phyloP scores from a whole-genome alignment of 805 yeast species.

The Starmerella powellii region DNA sequence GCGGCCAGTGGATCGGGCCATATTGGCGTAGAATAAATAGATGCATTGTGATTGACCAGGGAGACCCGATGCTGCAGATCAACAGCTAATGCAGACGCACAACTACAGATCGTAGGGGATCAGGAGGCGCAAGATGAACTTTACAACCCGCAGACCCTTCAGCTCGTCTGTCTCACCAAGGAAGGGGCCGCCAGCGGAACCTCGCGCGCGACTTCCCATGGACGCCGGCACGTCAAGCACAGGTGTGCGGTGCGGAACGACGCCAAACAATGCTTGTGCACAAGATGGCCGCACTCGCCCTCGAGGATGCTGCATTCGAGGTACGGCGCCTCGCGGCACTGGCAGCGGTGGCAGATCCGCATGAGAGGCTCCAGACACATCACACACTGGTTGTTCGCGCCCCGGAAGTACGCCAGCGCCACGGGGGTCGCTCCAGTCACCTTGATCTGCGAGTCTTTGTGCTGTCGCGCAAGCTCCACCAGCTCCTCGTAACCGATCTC shows the following conservation, averaged over 20 bases:
- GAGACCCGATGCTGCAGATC: too few species aligned
- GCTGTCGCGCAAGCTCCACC: neutral
- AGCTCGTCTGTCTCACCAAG: too few species aligned
- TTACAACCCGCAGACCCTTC: too few species aligned
- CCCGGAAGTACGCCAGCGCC: constrained; percentile 5
- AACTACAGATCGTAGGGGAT: too few species aligned
- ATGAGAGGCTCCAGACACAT: constrained; percentile 14
- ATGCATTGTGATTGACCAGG: too few species aligned
- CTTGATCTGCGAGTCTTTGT: neutral
- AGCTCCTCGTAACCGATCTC: neutral
- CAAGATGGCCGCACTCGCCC: constrained; percentile 11
- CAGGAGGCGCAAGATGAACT: too few species aligned
- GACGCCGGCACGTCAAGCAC: constrained; percentile 11
- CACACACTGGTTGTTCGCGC: constrained; percentile 6
- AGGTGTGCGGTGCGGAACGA: neutral
- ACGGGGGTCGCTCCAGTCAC: constrained; percentile 1
- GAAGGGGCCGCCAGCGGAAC: neutral
- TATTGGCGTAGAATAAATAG: too few species aligned
- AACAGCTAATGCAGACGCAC: too few species aligned
- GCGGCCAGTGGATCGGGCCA: too few species aligned
- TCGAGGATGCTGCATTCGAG: constrained; percentile 1
- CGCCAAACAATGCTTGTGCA: constrained; percentile 13
- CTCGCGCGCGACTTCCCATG: constrained; percentile 2
- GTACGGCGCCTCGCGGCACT: neutral
- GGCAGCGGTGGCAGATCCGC: constrained; percentile 10